A percentile compares a stretch with the other conserved stretches of the same genome.
These are phyloP conservation scores for Pochonia chlamydosporia DNA, from an alignment of 2,329 filamentous ascomycete genomes.

Conservation along the genomic window DNA sequence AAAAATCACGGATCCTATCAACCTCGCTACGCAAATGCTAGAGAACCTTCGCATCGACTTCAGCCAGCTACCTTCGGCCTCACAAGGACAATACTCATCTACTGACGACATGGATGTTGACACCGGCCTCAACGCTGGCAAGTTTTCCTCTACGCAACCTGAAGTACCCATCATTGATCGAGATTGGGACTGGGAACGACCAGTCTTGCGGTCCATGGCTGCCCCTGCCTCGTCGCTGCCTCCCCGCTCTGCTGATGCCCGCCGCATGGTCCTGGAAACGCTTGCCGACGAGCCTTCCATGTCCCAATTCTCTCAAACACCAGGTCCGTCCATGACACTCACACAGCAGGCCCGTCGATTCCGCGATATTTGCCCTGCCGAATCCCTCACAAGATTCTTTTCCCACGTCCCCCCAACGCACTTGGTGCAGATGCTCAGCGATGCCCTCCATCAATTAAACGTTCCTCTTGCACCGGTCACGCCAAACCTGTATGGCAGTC, in stretches of 20 bases:
- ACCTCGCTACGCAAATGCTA: constrained; percentile 91
- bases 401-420: constrained; percentile 70
- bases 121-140: constrained; percentile 33
- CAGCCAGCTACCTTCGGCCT: constrained; percentile 56
- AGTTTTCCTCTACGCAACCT: constrained; percentile 78
- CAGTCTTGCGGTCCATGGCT: constrained; percentile 49
- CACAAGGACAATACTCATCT: constrained; percentile 25
- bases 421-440: constrained; percentile 72
- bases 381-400: constrained; percentile 87
- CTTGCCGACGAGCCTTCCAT: constrained; percentile 82
- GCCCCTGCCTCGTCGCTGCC: constrained; percentile 30
- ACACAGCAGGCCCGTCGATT: constrained; percentile 88
- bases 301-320: constrained; percentile 77
- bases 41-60: constrained; percentile 88
- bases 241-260: constrained; percentile 24
- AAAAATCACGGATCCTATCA: constrained; percentile 69
- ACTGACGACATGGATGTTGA: constrained; percentile 68
- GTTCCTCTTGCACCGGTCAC: constrained; percentile 59
- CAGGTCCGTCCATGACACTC: constrained; percentile 72
- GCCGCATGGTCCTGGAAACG: constrained; percentile 47
- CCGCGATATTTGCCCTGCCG: constrained; percentile 82
- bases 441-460: constrained; percentile 79
- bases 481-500: constrained; percentile 45
- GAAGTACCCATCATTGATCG: constrained; percentile 69
- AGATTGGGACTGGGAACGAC: constrained; percentile 84